Evolutionary conservation across 306 rosid species (phyloP), one percentile per base, ranked within the genome.

Genomic region (Biancaea sappan): DNA sequence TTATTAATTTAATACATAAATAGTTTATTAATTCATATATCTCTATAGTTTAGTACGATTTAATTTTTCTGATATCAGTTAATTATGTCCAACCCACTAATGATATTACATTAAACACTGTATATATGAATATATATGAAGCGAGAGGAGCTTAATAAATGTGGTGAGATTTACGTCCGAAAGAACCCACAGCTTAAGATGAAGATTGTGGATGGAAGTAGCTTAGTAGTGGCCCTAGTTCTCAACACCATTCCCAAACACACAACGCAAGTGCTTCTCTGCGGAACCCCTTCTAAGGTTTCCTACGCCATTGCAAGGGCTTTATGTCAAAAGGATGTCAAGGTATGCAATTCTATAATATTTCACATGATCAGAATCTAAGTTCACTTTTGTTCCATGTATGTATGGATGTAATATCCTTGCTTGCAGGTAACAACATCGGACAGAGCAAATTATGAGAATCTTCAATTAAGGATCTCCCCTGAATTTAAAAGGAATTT

Each of bases 181-280:
- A 88, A 71, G 50, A 57, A 85, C 68, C 94, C 98, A 0, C 25
- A 86, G 60, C 80, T 90, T 37, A 88, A 81, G 72, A 52, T 85
- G 8, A 92, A 78, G 76, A 73, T 92, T 79, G 98, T 92, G 67
- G 98, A 92, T 82, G 96, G 98, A 0, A 88, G 92, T 32, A 86
- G 91, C 77, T 79, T 92, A 34, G 91, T 81, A 18, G 92, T 84
- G 66, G 94, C 86, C 13, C 66, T 84, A 37, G 80, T 90, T 26
- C 82, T 90, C 6, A 82, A 88, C 57, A 81, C 47, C 62, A 85
- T 90, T 73, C 98, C 98, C 0, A 82, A 81, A 72, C 83, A 79
- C 29, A 71, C 89, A 29, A 76, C 78, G 12, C 78, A 87, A 66
- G 90, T 92, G 2, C 73, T 88, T 32, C 83, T 92, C 4, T 81